Evolutionary conservation across 371 early-diverging fungal species (phyloP).

Genomic region (Mortierella polycephala): DNA sequence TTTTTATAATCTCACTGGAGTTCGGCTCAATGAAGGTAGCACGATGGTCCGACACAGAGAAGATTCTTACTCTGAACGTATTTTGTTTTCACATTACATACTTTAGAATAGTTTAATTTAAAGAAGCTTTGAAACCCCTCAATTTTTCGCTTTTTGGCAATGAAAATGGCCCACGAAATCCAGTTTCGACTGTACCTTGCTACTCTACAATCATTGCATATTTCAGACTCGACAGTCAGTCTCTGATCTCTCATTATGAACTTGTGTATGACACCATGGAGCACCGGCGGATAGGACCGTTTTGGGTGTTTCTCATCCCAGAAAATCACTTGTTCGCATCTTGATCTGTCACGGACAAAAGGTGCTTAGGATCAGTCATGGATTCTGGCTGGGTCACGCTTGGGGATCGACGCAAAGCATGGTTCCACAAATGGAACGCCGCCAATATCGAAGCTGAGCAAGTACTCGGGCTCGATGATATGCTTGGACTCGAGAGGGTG

Average conservation of each 20-base stretch:
- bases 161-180: too few relatives aligned
- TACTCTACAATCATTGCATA: background rate
- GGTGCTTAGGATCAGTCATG: conserved; percentile 16
- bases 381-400: conserved; percentile 9
- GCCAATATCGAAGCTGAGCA: conserved; percentile 58
- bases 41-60: too few relatives aligned
- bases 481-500: conserved; percentile 48
- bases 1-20: too few relatives aligned
- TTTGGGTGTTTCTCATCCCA: conserved; percentile 19
- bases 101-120: too few relatives aligned
- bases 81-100: too few relatives aligned
- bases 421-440: conserved; percentile 61
- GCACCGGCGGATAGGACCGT: conserved; percentile 13
- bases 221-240: conserved; percentile 28
- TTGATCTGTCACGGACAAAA: conserved; percentile 15
- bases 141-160: too few relatives aligned
- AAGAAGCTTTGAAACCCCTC: too few relatives aligned
- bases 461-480: conserved; percentile 55
- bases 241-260: conserved; percentile 28
- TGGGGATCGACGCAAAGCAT: conserved; percentile 57
- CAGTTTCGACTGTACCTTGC: too few relatives aligned
- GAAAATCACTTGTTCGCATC: conserved; percentile 12
- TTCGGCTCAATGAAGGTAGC: too few relatives aligned
- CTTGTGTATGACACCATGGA: conserved; percentile 32
- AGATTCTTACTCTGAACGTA: too few relatives aligned